Percentiles rank a stretch among this genome's conserved stretches.
Evolutionary conservation across 2,329 filamentous ascomycete species (phyloP).

Genomic region (Plenodomus lindquistii): DNA sequence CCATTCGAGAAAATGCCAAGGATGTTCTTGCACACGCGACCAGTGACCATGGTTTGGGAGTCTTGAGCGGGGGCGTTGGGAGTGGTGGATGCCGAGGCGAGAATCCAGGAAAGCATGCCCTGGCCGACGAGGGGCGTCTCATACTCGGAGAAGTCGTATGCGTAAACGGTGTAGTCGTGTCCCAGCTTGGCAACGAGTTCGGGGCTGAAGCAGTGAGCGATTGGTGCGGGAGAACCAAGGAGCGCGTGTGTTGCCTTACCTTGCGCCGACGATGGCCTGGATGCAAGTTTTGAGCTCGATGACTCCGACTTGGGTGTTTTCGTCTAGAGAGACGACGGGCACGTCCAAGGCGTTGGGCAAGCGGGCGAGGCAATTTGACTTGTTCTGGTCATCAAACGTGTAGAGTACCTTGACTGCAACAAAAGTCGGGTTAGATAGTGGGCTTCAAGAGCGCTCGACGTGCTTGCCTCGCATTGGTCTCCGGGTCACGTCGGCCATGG

Average conservation of each 20-base stretch:
- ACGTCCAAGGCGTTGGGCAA: slow-evolving; percentile 79
- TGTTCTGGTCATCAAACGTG: slow-evolving; percentile 87
- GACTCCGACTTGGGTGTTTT: slow-evolving; percentile 79
- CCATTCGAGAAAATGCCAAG: slow-evolving; percentile 83
- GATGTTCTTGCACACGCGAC: slow-evolving; percentile 84
- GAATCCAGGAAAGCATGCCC: slow-evolving; percentile 86
- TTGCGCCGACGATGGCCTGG: slow-evolving; percentile 72
- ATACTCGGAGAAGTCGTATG: slow-evolving; percentile 93
- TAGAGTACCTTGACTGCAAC: slow-evolving; percentile 89
- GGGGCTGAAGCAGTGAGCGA: slow-evolving; percentile 64
- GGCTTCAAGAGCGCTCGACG: slow-evolving; percentile 8
- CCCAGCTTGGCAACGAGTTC: slow-evolving; percentile 76
- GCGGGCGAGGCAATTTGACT: slow-evolving; percentile 86
- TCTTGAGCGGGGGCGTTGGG: slow-evolving; percentile 61
- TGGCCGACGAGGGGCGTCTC: slow-evolving; percentile 93
- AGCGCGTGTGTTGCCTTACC: slow-evolving; percentile 45
- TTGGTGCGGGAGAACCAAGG: slow-evolving; percentile 10
- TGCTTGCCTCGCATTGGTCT: slow-evolving; percentile 53
- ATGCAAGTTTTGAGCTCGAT: slow-evolving; percentile 87
- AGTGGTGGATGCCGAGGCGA: slow-evolving; percentile 64
- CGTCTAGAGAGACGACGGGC: slow-evolving; percentile 79
- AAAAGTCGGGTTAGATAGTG: slow-evolving; percentile 20
- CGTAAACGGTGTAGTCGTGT: slow-evolving; percentile 94
- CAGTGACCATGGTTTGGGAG: slow-evolving; percentile 77
- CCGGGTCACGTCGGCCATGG: slow-evolving; percentile 39